A percentile compares a stretch with the other conserved stretches of the same genome.
These are phyloP conservation scores for Zymoseptoria tritici DNA, from an alignment of 2,329 filamentous ascomycete genomes.

Conservation along the genomic window DNA sequence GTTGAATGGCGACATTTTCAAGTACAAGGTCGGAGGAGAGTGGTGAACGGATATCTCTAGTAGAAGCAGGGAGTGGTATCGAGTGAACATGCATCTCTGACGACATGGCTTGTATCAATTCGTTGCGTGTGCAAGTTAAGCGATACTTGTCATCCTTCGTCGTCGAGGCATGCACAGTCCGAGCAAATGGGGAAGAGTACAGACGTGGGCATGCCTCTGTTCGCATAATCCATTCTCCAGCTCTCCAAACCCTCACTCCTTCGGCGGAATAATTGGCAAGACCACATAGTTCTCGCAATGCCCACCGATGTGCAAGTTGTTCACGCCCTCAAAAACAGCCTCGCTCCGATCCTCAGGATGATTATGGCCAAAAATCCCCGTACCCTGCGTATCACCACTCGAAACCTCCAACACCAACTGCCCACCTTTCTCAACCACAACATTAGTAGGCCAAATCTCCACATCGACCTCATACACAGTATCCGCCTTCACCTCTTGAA, in stretches of 20 bases:
- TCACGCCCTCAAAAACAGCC: slow-evolving; percentile 41
- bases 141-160: too few species aligned
- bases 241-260: too few species aligned
- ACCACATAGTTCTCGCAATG: slow-evolving; percentile 46
- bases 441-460: slow-evolving; percentile 59
- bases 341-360: slow-evolving; percentile 10
- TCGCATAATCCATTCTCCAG: too few species aligned
- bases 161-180: too few species aligned
- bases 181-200: too few species aligned
- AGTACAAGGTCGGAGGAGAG: slow-evolving; percentile 50
- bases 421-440: slow-evolving; percentile 47
- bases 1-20: slow-evolving; percentile 43
- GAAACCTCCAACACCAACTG: slow-evolving; percentile 50
- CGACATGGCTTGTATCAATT: too few species aligned
- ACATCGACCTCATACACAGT: slow-evolving; percentile 55
- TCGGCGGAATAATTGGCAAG: slow-evolving; percentile 46
- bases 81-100: too few species aligned
- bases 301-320: slow-evolving; percentile 48
- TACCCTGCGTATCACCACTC: slow-evolving; percentile 53
- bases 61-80: too few species aligned
- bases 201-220: too few species aligned
- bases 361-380: slow-evolving; percentile 27
- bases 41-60: slow-evolving; percentile 8
- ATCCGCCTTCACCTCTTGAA: slow-evolving; percentile 46
- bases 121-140: too few species aligned